These are phyloP conservation scores for Pythium phragmiticola DNA, from an alignment of 352 stramenopile species.

Conservation along the genomic window DNA sequence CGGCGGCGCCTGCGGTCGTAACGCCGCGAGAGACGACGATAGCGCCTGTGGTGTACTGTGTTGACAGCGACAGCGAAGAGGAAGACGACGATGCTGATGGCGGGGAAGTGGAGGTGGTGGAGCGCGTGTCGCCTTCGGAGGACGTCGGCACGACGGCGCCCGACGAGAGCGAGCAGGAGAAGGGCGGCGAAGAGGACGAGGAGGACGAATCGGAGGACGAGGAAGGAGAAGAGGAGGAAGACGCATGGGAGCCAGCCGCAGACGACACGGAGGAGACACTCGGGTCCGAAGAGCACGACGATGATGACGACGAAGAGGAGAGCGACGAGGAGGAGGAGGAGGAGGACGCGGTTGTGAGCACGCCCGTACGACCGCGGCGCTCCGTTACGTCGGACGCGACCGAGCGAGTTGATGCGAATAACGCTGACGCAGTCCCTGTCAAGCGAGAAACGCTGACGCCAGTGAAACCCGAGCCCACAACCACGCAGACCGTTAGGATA, in stretches of 20 bases:
- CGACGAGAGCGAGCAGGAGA: not conserved
- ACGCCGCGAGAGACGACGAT: not conserved
- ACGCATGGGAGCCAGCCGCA: slow-evolving; percentile 25
- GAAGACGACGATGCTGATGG: not conserved
- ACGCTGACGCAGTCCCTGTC: not conserved
- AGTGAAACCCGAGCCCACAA: not conserved
- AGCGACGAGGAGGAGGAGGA: slow-evolving; percentile 27
- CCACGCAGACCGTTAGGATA: not conserved
- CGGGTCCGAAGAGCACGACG: slow-evolving; percentile 25
- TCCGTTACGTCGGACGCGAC: not conserved
- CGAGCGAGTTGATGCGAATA: not conserved
- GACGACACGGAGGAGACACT: slow-evolving; percentile 22
- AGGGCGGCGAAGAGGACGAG: slow-evolving; percentile 22
- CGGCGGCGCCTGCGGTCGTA: slow-evolving; percentile 1
- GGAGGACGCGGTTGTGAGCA: not conserved
- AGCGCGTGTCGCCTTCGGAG: slow-evolving; percentile 10
- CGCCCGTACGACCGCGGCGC: not conserved
- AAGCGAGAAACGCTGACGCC: not conserved
- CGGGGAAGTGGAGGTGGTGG: slow-evolving; percentile 9
- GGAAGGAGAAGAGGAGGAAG: slow-evolving; percentile 28
- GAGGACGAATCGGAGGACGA: slow-evolving; percentile 34
- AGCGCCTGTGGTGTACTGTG: slow-evolving; percentile 9
- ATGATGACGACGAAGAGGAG: slow-evolving; percentile 32
- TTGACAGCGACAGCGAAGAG: slow-evolving; percentile 31
- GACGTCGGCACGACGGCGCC: not conserved